phyloP scores from a whole-genome alignment of 331 rosid genomes.

The Acacia pycnantha region DNA sequence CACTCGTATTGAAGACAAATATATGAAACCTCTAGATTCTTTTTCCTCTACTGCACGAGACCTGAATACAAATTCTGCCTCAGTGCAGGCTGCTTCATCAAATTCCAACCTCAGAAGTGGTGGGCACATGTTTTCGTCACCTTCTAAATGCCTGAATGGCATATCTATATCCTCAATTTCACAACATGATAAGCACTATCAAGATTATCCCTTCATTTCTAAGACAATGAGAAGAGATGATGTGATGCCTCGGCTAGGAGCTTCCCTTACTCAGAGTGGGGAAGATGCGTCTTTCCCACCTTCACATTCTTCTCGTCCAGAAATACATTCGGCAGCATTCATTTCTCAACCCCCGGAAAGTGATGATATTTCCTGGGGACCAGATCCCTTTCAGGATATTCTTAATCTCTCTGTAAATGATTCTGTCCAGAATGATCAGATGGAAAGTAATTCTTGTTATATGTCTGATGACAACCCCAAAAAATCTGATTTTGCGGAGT shows the following conservation, averaged over 20 bases:
- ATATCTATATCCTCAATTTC: slow-evolving; percentile 30
- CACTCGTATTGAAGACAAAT: slow-evolving; percentile 34
- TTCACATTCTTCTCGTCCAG: slow-evolving; percentile 40
- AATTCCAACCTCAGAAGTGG: slow-evolving; percentile 34
- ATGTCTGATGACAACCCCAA: slow-evolving; percentile 40
- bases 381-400: slow-evolving; percentile 48
- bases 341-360: slow-evolving; percentile 38
- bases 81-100: slow-evolving; percentile 41
- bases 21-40: slow-evolving; percentile 49
- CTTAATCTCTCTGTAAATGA: slow-evolving; percentile 42
- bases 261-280: background rate
- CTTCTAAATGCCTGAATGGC: slow-evolving; percentile 32
- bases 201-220: slow-evolving; percentile 46
- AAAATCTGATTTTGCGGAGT: slow-evolving; percentile 46
- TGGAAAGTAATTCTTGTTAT: slow-evolving; percentile 37
- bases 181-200: slow-evolving; percentile 46
- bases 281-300: slow-evolving; percentile 32
- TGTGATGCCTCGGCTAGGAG: slow-evolving; percentile 1
- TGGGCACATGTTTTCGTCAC: slow-evolving; percentile 41
- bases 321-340: slow-evolving; percentile 35
- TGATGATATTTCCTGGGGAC: slow-evolving; percentile 44
- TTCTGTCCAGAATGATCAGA: slow-evolving; percentile 47
- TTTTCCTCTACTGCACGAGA: slow-evolving; percentile 48
- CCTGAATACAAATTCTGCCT: slow-evolving; percentile 36
- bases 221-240: slow-evolving; percentile 31